Evolutionary conservation across 495 filamentous ascomycete species (phyloP), one percentile per base, ranked within the genome.

Genomic region (Endocarpon pusillum): DNA sequence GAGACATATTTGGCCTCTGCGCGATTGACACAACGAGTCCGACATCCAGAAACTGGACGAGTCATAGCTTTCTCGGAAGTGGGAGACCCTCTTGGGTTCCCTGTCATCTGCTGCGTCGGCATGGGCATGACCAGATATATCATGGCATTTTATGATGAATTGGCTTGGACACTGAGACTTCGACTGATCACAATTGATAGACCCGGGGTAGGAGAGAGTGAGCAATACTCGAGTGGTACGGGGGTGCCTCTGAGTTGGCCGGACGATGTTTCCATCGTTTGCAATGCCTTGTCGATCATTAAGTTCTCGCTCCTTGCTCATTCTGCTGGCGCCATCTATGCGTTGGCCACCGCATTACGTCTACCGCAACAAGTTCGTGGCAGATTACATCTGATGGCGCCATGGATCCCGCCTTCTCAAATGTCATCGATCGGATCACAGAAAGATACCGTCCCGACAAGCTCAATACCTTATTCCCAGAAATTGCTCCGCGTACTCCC

Each of bases 281-380:
- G 89, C 57, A 83, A 94, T 45, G 60, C 79, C 22, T 66, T 96
- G 33, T 84, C 82, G 45, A 89, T 99, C 40, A 89, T 75, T 15
- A 94, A 94, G 41, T 96, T 99, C 53, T 94, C 86, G 11, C 83
- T 99, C 21, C 66, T 99, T 4, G 89, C 91, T n/a, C 89, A 99
- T 51, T 94, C 85, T 7, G 89, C 89, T 7, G 89, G 89, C 16
- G 91, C 89, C 14, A 93, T 99, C 37, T 99, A 99, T 47, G 91
- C 89, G 18, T 72, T 99, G 18, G 91, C 89, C 14, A 96, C 91
- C 0, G 89, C 91, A 3, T 66, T 99, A 18, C 78, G 89, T 28
- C 89, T 99, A 64, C 87, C 91, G 11, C 84, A 94, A 43, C 81
- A 94, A 51, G 89, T 99, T 41, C 76, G 87, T 11, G 87, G 91